Conservation (phyloP, 2,329 filamentous ascomycete genomes). For the Stemphylium vesicarium region DNA sequence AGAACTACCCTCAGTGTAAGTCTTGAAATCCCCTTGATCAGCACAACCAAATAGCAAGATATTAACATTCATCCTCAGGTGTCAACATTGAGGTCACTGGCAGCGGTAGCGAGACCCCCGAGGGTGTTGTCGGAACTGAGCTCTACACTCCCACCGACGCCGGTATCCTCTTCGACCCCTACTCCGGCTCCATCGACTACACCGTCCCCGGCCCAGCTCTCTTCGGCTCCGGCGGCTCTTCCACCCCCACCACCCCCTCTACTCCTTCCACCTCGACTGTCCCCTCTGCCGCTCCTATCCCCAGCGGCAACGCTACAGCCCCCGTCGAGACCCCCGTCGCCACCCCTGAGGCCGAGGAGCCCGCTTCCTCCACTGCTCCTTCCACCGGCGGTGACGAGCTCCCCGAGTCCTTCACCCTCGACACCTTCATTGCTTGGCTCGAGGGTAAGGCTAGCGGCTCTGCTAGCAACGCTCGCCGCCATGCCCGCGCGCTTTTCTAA, state of each 20-base stretch:
- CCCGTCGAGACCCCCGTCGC: slow-evolving; percentile 5
- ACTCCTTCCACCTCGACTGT: slow-evolving; percentile 17
- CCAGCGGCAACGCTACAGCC: slow-evolving; percentile 7
- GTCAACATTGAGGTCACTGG: slow-evolving; percentile 60
- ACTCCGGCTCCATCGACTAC: slow-evolving; percentile 46
- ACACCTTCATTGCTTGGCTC: slow-evolving; percentile 45
- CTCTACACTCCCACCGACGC: slow-evolving; percentile 54
- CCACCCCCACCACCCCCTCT: slow-evolving; percentile 20
- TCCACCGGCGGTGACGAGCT: slow-evolving; percentile 22
- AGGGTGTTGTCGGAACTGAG: slow-evolving; percentile 59
- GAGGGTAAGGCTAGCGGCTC: slow-evolving; percentile 31
- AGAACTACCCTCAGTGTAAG: slow-evolving; percentile 58
- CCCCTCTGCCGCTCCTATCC: slow-evolving; percentile 15
- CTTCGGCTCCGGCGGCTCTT: slow-evolving; percentile 18
- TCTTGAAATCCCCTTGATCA: neutral
- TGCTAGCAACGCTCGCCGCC: slow-evolving; percentile 34
- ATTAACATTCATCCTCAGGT: slow-evolving; percentile 23
- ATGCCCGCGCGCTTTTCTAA: slow-evolving; percentile 35
- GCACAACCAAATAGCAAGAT: neutral
- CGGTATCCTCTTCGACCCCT: slow-evolving; percentile 54
- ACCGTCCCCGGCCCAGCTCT: slow-evolving; percentile 53
- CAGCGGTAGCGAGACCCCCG: slow-evolving; percentile 50
- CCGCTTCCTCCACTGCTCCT: slow-evolving; percentile 19
- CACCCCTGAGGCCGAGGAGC: slow-evolving; percentile 7
- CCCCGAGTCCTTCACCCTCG: slow-evolving; percentile 42